Evolutionary conservation across 1,284 basidiomycete species (phyloP), one percentile per base, ranked within the genome.

Genomic region (Phylloboletellus chloephorus): DNA sequence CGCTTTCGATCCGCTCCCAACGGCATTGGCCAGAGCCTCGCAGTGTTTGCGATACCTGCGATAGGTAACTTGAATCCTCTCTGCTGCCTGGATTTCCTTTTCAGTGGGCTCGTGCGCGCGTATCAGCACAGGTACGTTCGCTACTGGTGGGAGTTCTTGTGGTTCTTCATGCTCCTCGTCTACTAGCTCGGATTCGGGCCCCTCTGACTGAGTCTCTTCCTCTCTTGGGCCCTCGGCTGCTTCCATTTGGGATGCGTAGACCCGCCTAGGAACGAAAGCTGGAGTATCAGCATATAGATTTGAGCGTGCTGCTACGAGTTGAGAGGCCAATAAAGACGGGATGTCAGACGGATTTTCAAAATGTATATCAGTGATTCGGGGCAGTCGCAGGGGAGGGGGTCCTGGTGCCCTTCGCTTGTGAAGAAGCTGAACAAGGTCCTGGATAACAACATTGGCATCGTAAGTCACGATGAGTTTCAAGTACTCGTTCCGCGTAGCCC

Each of bases 1-100:
- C 2, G 56, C 54, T 7, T 54, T 46, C 21, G 58, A 26, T 9
- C 55, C 55, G 19, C 47, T 60, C 41, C 53, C 66, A 15, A 57
- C 41, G 16, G 51, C 57, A 12, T 49, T 58, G 7, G 53, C 52
- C 26, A 46, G 41, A 5, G 54, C 31, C 13, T 55, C 45, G 9
- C 52, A 52, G 9, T 20, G 54, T 9, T 23, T 32, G 36, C 55
- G 53, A 48, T 71, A 53, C 3, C 10, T 22, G 32, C 44, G 47
- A 34, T 61, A 58, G 3, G 43, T 8, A 8, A 17, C 26, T 32
- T 58, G 44, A 6, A 59, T 54, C 16, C 20, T 49, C n/a, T 12
- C 16, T 5, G 43, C 57, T 19, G 58, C 52, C 1, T 1, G n/a
- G 3, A 43, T 46, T 22, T 59, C 58, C 3, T 45, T 39, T 13